Base-by-base conservation (phyloP, 768 basidiomycete species). In the Neoboletus magnificus region DNA sequence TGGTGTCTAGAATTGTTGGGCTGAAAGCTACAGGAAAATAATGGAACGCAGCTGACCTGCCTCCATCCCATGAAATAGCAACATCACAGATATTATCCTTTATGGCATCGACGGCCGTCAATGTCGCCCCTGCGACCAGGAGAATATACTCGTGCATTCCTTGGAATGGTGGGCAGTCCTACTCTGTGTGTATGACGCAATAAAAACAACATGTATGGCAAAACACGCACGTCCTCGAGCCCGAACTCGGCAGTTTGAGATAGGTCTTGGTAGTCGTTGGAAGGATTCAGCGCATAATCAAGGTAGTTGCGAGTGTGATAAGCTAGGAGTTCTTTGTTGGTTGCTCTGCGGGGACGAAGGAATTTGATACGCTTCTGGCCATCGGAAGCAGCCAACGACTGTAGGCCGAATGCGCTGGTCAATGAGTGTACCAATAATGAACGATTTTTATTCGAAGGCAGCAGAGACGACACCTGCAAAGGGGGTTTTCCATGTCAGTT, bases 1-100 rank as follows among this genome's bases (percentile, higher is more conserved):
- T 97, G 95, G 63, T 96, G 95, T 63, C 93, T 86, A 49, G 15
- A 55, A 33, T 47, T 13, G 36, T 22, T 48, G 35, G 50, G 30
- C 27, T 20, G 4, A 23, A 15, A 12, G 35, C 9, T 16, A 20
- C 20, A 5, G 29, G 35, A 22, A 41, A 41, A 39, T 10, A 30
- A 36, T 27, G 41, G 40, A 48, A 57, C 39, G 35, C n/a, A 10
- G 51, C 67, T 48, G 54, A 84, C 85, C 90, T 79, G 48, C 95
- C 95, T 16, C 95, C 95, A 62, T 95, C 94, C 94, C 95, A 97
- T 66, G 82, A 86, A 41, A 98, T 82, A 1, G 87, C 83, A 29
- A 90, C 71, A 29, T 89, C 79, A 5, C 80, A 79, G 2, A 74
- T 42, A 15, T 74, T 71, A 12, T 79, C 72, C 25, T 76, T 74